Evolutionary conservation across 2,329 filamentous ascomycete species (phyloP).

Genomic region (Camptophora hylomeconis): DNA sequence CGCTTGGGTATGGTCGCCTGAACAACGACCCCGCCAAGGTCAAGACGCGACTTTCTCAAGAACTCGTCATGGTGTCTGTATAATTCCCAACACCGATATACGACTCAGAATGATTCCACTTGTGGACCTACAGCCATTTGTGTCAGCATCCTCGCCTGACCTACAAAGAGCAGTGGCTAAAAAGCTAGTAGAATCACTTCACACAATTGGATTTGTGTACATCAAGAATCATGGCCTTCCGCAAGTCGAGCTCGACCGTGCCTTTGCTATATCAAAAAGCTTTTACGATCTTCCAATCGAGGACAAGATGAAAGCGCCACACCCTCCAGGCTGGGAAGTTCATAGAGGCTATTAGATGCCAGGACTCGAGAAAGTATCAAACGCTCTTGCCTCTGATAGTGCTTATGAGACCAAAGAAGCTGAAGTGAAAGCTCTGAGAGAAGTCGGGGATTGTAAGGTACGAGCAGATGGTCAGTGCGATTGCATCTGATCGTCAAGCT

Average conservation of each 20-base stretch:
- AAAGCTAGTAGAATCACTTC: conserved; percentile 29
- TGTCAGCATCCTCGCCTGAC: background rate
- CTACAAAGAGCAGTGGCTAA: conserved; percentile 20
- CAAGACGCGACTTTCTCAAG: too few species aligned
- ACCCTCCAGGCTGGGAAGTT: conserved; percentile 35
- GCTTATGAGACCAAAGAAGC: conserved; percentile 24
- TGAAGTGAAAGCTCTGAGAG: conserved; percentile 25
- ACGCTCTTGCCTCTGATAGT: conserved; percentile 27
- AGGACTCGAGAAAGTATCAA: conserved; percentile 41
- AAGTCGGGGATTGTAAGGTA: conserved; percentile 19
- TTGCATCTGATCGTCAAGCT: background rate
- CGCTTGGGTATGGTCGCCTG: too few species aligned
- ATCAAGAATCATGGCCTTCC: conserved; percentile 36
- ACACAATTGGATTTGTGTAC: conserved; percentile 35
- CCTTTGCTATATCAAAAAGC: conserved; percentile 31
- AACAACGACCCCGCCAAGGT: too few species aligned
- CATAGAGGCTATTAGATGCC: conserved; percentile 46
- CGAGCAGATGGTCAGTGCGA: background rate
- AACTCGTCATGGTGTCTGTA: too few species aligned
- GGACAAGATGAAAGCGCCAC: conserved; percentile 37
- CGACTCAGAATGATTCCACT: too few species aligned
- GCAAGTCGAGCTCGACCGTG: conserved; percentile 26
- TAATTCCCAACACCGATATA: too few species aligned
- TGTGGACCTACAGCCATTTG: conserved; percentile 2
- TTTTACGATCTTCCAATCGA: conserved; percentile 33